Percentiles rank a stretch among this genome's conserved stretches.
These are phyloP conservation scores for Mycena alexandri DNA, from an alignment of 768 basidiomycete genomes.

Conservation along the genomic window DNA sequence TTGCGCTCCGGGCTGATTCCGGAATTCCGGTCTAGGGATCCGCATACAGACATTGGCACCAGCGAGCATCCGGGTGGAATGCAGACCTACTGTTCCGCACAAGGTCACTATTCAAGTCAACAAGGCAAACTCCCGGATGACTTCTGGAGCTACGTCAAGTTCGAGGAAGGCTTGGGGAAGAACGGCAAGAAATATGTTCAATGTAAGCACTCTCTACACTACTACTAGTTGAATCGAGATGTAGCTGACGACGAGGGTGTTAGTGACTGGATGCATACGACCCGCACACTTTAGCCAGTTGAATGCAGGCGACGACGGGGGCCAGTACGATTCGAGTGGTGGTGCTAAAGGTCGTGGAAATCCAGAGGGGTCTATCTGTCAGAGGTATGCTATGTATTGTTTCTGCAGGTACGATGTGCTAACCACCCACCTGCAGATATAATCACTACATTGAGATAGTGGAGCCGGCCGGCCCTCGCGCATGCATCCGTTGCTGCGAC, in stretches of 20 bases:
- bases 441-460: slow-evolving; percentile 72
- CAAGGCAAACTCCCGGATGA: slow-evolving; percentile 59
- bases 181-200: slow-evolving; percentile 60
- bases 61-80: slow-evolving; percentile 69
- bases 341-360: slow-evolving; percentile 64
- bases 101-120: slow-evolving; percentile 50
- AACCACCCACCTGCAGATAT: slow-evolving; percentile 48
- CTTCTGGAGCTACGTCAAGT: slow-evolving; percentile 66
- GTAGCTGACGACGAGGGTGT: slow-evolving; percentile 28
- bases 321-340: slow-evolving; percentile 72
- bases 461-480: slow-evolving; percentile 63
- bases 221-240: slow-evolving; percentile 40
- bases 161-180: slow-evolving; percentile 55
- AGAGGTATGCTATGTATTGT: slow-evolving; percentile 52
- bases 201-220: slow-evolving; percentile 44
- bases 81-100: slow-evolving; percentile 65
- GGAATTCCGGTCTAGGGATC: slow-evolving; percentile 43
- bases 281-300: slow-evolving; percentile 56
- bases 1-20: too few species aligned
- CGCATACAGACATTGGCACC: slow-evolving; percentile 67
- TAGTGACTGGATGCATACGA: slow-evolving; percentile 72
- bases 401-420: background rate
- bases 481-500: slow-evolving; percentile 72
- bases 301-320: slow-evolving; percentile 62
- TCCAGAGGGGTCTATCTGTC: slow-evolving; percentile 63